A percentile compares a stretch with the other conserved stretches of the same genome.
These are phyloP conservation scores for Alternaria gansuensis DNA, from an alignment of 2,329 filamentous ascomycete species.

Conservation along the genomic window DNA sequence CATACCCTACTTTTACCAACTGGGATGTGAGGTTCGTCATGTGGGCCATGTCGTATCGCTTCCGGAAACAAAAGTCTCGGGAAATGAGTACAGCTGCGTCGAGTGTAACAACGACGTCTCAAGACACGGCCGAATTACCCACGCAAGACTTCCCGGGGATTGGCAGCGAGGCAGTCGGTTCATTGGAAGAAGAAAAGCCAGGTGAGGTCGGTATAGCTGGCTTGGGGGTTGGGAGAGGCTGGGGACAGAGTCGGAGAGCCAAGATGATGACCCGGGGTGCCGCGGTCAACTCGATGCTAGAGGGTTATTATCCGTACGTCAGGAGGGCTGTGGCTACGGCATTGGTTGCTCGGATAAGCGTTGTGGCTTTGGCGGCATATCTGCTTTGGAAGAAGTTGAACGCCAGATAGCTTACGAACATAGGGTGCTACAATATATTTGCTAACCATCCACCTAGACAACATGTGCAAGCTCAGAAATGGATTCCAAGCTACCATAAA, in stretches of 20 bases:
- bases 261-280: conserved; percentile 52
- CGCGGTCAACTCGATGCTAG: conserved; percentile 60
- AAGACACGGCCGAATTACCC: conserved; percentile 28
- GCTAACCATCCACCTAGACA: not conserved
- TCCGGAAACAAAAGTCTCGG: conserved; percentile 54
- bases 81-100: conserved; percentile 39
- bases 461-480: too few species aligned
- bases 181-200: conserved; percentile 43
- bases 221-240: conserved; percentile 55
- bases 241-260: conserved; percentile 47
- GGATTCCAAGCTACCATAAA: not conserved
- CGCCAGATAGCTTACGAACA: not conserved
- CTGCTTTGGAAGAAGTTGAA: conserved; percentile 35
- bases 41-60: conserved; percentile 66
- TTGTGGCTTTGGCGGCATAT: conserved; percentile 35
- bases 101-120: conserved; percentile 12
- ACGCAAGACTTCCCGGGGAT: conserved; percentile 39
- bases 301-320: conserved; percentile 64
- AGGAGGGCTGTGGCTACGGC: conserved; percentile 58
- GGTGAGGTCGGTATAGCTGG: conserved; percentile 59
- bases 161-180: conserved; percentile 34
- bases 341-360: conserved; percentile 50
- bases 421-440: not conserved
- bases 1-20: conserved; percentile 73
- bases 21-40: conserved; percentile 68